These are phyloP conservation scores for Leccinum pachyderme DNA, from an alignment of 1,284 basidiomycete species.

Conservation along the genomic window DNA sequence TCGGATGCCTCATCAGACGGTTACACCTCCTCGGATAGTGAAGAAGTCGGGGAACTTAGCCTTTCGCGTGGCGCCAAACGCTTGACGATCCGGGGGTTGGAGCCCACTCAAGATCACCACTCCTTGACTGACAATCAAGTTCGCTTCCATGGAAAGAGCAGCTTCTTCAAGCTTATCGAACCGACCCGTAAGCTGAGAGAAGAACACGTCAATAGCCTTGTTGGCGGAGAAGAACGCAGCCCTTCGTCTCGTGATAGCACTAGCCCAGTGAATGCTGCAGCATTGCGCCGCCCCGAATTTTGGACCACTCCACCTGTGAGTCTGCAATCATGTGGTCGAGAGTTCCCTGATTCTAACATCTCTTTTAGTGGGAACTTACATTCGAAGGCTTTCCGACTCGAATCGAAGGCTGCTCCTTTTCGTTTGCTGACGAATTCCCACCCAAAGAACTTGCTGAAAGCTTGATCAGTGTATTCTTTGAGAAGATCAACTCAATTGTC, in stretches of 20 bases:
- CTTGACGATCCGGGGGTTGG: slow-evolving; percentile 39
- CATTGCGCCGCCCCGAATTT: slow-evolving; percentile 33
- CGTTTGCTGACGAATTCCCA: slow-evolving; percentile 50
- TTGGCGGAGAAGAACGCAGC: slow-evolving; percentile 17
- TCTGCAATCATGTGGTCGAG: background rate
- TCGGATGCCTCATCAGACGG: slow-evolving; percentile 37
- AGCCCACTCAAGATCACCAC: slow-evolving; percentile 27
- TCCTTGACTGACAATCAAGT: slow-evolving; percentile 35
- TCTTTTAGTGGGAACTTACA: slow-evolving; percentile 55
- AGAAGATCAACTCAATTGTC: slow-evolving; percentile 51
- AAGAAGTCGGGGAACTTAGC: slow-evolving; percentile 39
- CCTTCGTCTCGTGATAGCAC: slow-evolving; percentile 17
- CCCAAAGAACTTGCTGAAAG: slow-evolving; percentile 51
- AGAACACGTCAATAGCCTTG: slow-evolving; percentile 39
- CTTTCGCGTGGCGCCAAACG: slow-evolving; percentile 39
- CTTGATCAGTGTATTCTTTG: slow-evolving; percentile 69
- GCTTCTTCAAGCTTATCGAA: slow-evolving; percentile 52
- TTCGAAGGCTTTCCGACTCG: slow-evolving; percentile 49
- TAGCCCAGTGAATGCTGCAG: slow-evolving; percentile 24
- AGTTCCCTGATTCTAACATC: slow-evolving; percentile 5
- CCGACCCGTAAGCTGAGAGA: slow-evolving; percentile 52
- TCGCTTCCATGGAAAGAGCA: slow-evolving; percentile 65
- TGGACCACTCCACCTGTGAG: slow-evolving; percentile 39
- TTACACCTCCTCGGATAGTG: slow-evolving; percentile 40
- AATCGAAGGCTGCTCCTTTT: slow-evolving; percentile 35